Base-by-base conservation (phyloP, 2,329 filamentous ascomycete species). In the Aspergillus transmontanensis region DNA sequence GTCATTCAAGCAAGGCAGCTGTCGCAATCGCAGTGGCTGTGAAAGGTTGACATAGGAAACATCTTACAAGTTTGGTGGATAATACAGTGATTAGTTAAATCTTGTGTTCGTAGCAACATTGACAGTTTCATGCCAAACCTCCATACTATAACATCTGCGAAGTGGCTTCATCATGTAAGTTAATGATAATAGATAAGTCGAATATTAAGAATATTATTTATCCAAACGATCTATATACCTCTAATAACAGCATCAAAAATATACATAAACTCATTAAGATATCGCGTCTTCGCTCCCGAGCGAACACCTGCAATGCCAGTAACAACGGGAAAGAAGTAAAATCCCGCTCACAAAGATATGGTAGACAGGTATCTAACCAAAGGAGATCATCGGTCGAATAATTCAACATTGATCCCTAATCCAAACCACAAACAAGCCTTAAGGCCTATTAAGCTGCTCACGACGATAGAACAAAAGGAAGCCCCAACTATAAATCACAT, bases 381-480 rank as follows among this genome's bases (percentile, higher is more conserved):
- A 45, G n/a, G 43, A 23, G 21, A 14, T 23, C 43, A 23, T 14
- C 0, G 6, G 21, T 23, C 1, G 4, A 46, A 5, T 23, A 11
- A 23, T 12, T 1, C 3, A 14, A 16, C 6, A 48, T 48, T 1
- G 12, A 16, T 48, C 11, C 3, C 12, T 9, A 14, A 48, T 41
- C 7, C 16, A 4, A n/a, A 19, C 39, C 19, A n/a, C 39, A 51
- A 51, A 9, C 4, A 32, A n/a, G 30, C 19, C 85, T 74, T 69
- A 80, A 21, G 80, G 79, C 63, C 81, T 81, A 46, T 75, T 78
- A 23, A 82, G 72, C 61, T 82, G 80, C 61, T 81, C 80, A 61
- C 77, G 78, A 23, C 80, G 78, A 73, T 81, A 82, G 71, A 81
- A 82, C 45, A 78, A 62, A 46, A 79, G 72, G 66, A 79, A 80